These are phyloP conservation scores for Thraustochytrium striatum DNA, from an alignment of 352 stramenopile genomes.

Conservation along the genomic window DNA sequence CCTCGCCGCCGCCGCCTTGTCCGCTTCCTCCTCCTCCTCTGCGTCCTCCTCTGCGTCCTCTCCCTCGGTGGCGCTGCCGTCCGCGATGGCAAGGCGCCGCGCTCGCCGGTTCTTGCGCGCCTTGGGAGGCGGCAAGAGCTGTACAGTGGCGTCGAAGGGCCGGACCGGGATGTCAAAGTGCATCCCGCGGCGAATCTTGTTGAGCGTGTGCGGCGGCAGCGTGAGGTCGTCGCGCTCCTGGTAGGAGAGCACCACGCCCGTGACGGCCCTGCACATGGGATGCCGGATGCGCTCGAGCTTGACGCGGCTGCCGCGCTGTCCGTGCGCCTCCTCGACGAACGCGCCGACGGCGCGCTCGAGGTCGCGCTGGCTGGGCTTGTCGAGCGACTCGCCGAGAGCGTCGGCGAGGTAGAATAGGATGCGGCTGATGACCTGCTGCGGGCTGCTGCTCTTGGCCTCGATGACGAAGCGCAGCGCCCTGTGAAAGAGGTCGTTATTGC, in stretches of 20 bases:
- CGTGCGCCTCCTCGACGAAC: conserved; percentile 41
- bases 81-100: background rate
- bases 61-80: background rate
- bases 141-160: conserved; percentile 43
- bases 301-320: background rate
- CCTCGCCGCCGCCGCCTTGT: background rate
- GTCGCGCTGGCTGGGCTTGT: conserved; percentile 30
- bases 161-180: conserved; percentile 44
- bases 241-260: conserved; percentile 41
- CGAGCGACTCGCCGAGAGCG: conserved; percentile 34
- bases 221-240: conserved; percentile 37
- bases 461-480: conserved; percentile 39
- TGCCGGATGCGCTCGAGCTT: conserved; percentile 18
- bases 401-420: conserved; percentile 47
- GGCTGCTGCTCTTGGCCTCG: conserved; percentile 28
- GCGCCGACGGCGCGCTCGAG: conserved; percentile 37
- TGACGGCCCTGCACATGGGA: conserved; percentile 22
- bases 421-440: conserved; percentile 40
- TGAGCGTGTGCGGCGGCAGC: conserved; percentile 2
- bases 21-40: background rate
- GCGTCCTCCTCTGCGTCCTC: background rate
- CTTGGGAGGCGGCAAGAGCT: conserved; percentile 21
- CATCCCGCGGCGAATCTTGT: conserved; percentile 24
- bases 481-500: conserved; percentile 34
- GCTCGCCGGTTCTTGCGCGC: background rate